Evolutionary conservation across 305 asterid genomes (phyloP), one percentile per base, ranked within the genome.

Genomic region (Fraxinus baroniana): DNA sequence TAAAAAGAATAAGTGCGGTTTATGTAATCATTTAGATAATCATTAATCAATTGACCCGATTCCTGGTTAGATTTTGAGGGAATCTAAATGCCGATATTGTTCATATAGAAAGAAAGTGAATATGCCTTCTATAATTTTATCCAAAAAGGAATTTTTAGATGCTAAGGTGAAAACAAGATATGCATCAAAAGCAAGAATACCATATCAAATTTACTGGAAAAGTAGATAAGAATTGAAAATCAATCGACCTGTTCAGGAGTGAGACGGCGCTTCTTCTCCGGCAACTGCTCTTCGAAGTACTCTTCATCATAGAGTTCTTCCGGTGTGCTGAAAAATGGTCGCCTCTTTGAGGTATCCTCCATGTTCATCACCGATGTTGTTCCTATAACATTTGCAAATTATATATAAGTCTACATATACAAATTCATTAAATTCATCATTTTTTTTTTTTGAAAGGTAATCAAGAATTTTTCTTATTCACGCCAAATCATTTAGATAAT

Each of bases 251-350:
- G 99, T 80, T 96, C 98, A 20, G 95, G 83, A 64, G 93, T 90
- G 84, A 96, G 98, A 10, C 99, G 98, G 83, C 99, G 97, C 82
- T 96, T 96, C 93, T 94, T 96, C 86, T 92, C 99, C 87, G 97
- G 93, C 89, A 81, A 79, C 89, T 92, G 98, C 86, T 94, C 98
- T 80, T 96, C 98, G 85, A 91, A 93, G 79, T 90, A 94, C 26
- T 96, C 99, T 49, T 96, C 98, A 32, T 94, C 99, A 28, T 91
- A 94, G 70, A 92, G 83, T 3, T 94, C 97, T 37, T 93, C 97
- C 76, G 87, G 85, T 74, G 93, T 81, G 95, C 90, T 90, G 89
- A 92, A 91, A 89, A 94, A 92, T 0, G 95, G 92, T 78, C 95
- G 88, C 90, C 86, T 89, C 91, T 87, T 93, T 36, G 90, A 82